phyloP scores from a whole-genome alignment of 495 filamentous ascomycete species.

The Penicillium psychrofluorescens region DNA sequence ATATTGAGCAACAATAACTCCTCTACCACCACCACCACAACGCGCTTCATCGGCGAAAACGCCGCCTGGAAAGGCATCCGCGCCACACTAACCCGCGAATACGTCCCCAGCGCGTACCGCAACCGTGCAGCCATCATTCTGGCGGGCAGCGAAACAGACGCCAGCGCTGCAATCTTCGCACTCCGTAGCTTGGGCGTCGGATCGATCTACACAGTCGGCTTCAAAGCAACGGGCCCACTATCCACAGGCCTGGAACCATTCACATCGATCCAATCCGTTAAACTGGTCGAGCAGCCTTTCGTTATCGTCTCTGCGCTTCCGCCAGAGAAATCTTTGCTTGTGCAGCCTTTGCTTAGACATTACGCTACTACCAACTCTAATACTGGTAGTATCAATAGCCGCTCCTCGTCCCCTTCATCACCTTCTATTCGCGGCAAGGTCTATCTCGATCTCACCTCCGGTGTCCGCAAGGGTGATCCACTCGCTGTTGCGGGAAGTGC shows the following conservation, averaged over 20 bases:
- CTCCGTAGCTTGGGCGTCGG: slow-evolving; percentile 67
- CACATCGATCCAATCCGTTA: slow-evolving; percentile 70
- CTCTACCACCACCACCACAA: no score
- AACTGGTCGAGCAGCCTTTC: slow-evolving; percentile 67
- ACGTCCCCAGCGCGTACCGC: slow-evolving; percentile 72
- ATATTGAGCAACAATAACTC: no score
- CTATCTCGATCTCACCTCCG: slow-evolving; percentile 71
- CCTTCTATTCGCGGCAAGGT: slow-evolving; percentile 57
- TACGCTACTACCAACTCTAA: slow-evolving; percentile 48
- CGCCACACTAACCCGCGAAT: slow-evolving; percentile 69
- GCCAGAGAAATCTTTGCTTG: slow-evolving; percentile 68
- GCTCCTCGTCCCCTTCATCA: slow-evolving; percentile 35
- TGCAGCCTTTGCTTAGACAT: slow-evolving; percentile 53
- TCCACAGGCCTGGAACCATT: slow-evolving; percentile 66
- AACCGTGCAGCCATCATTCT: slow-evolving; percentile 68
- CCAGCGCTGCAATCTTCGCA: slow-evolving; percentile 68
- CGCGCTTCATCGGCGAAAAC: slow-evolving; percentile 62
- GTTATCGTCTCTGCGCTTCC: slow-evolving; percentile 72
- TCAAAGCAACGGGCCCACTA: slow-evolving; percentile 59
- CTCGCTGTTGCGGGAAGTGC: slow-evolving; percentile 57
- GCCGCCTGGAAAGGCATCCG: slow-evolving; percentile 78
- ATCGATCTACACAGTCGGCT: slow-evolving; percentile 77
- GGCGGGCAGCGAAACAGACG: slow-evolving; percentile 59
- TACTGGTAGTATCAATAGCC: slow-evolving; percentile 23
- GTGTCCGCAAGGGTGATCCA: slow-evolving; percentile 60